Evolutionary conservation across 768 basidiomycete genomes (phyloP).

Genomic region (Boletus vinaceobasis): DNA sequence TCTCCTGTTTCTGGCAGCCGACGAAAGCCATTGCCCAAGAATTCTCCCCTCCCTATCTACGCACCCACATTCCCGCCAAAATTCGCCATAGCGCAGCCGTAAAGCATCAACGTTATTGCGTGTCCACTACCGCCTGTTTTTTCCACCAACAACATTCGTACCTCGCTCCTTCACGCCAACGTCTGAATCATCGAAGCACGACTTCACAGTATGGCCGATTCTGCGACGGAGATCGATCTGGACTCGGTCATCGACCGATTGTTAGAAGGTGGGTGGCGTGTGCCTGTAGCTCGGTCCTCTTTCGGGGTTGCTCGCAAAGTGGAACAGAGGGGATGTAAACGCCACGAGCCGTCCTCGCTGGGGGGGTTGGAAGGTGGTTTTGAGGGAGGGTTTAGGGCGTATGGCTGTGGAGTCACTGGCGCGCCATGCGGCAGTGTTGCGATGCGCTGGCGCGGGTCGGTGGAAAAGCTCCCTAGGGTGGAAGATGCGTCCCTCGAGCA

Average conservation of each 20-base stretch:
- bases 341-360: neutral
- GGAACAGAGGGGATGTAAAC: neutral
- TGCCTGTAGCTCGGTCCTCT: slow-evolving; percentile 24
- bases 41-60: neutral
- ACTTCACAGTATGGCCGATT: slow-evolving; percentile 60
- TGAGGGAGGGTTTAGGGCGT: slow-evolving; percentile 10
- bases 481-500: neutral
- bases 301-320: slow-evolving; percentile 6
- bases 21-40: slow-evolving; percentile 15
- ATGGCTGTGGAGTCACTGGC: neutral
- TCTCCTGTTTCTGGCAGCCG: slow-evolving; percentile 23
- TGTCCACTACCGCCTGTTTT: slow-evolving; percentile 20
- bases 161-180: slow-evolving; percentile 18
- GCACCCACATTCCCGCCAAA: slow-evolving; percentile 17
- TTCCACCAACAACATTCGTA: slow-evolving; percentile 19
- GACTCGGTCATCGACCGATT: slow-evolving; percentile 99
- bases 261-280: slow-evolving; percentile 80
- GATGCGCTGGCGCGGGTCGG: neutral
- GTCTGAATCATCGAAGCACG: slow-evolving; percentile 12
- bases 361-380: neutral
- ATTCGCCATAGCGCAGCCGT: slow-evolving; percentile 16
- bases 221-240: slow-evolving; percentile 91
- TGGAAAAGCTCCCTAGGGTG: slow-evolving; percentile 4
- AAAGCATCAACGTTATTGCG: slow-evolving; percentile 21
- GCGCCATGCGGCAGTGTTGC: slow-evolving; percentile 19